Evolutionary conservation across 441 rosid genomes (phyloP), one percentile per base, ranked within the genome.

Genomic region (Iberis amara): DNA sequence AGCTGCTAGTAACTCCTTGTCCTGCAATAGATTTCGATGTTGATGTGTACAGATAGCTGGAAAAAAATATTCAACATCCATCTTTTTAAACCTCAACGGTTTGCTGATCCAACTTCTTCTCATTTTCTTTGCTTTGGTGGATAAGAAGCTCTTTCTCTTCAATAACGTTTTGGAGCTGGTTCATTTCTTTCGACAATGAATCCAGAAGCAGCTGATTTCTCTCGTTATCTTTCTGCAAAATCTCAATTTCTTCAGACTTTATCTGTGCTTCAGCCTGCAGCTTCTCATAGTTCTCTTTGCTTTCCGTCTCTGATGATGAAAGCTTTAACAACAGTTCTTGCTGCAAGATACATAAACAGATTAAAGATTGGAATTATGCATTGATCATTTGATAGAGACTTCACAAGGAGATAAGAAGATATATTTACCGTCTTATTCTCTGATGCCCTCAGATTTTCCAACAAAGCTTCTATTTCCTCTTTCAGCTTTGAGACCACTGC

Each of bases 131-230:
- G 59, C 55, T 43, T 50, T 70, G 80, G 70, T 73, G 62, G 67
- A 87, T 60, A 62, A 75, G 65, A 66, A 62, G 73, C 46, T 80
- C 90, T 71, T 85, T 87, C 68, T 77, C 95, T 70, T 75, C 76
- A 45, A 85, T 55, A 37, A 52, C 60, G 56, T 37, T 67, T 36
- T 68, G 73, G 61, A 88, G 81, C 66, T 81, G 74, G 39, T 48
- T 51, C 61, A 85, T 73, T 55, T 83, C 81, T 68, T 76, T 78
- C 42, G 68, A 72, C 68, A 83, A 50, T 52, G 80, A 75, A 38
- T 76, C 79, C 30, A 59, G 55, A 31, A 57, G 71, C 67, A 71
- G 70, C 66, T 64, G 73, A 39, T 55, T 49, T 59, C 82, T 67
- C 64, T 76, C 69, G 15, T 30, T 63, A 68, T 82, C 79, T 36